Conservation (phyloP, 2,329 filamentous ascomycete species). For the Fusarium sp. region DNA sequence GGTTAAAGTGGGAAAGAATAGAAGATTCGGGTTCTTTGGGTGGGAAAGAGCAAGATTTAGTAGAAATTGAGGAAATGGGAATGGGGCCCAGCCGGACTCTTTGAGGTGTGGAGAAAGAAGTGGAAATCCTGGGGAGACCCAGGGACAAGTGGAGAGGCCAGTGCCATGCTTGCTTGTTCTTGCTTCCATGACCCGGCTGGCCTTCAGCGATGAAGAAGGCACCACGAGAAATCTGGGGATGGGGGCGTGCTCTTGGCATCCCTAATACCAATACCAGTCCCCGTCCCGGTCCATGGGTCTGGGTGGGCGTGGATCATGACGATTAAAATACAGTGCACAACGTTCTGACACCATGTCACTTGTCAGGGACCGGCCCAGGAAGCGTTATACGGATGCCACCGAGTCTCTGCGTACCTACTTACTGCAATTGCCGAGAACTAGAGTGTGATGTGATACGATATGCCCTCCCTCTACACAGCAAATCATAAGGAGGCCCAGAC, state of each 20-base stretch:
- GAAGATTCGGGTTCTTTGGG: conserved; percentile 31
- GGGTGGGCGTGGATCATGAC: conserved; percentile 22
- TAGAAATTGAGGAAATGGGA: conserved; percentile 46
- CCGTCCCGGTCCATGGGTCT: conserved; percentile 1
- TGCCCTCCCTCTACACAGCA: not conserved
- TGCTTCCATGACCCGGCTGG: not conserved
- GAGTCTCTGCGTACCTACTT: not conserved
- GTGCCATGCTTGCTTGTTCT: conserved; percentile 22
- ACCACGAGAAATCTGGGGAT: conserved; percentile 18
- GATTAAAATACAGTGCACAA: conserved; percentile 32
- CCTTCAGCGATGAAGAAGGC: conserved; percentile 1
- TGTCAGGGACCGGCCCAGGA: conserved; percentile 6
- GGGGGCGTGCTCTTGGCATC: conserved; percentile 29
- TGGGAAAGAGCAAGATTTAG: conserved; percentile 44
- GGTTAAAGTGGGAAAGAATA: conserved; percentile 27
- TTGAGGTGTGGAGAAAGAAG: conserved; percentile 47
- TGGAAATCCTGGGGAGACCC: conserved; percentile 49
- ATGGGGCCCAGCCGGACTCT: conserved; percentile 24
- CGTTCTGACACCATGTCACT: conserved; percentile 15
- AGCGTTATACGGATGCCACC: not conserved
- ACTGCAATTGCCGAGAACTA: conserved; percentile 13
- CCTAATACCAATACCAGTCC: not conserved
- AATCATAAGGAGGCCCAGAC: too few species aligned
- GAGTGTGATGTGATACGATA: not conserved
- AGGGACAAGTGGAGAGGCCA: conserved; percentile 42